Base-by-base conservation (phyloP, 371 early-diverging fungal species). In the Choanephora cucurbitarum region DNA sequence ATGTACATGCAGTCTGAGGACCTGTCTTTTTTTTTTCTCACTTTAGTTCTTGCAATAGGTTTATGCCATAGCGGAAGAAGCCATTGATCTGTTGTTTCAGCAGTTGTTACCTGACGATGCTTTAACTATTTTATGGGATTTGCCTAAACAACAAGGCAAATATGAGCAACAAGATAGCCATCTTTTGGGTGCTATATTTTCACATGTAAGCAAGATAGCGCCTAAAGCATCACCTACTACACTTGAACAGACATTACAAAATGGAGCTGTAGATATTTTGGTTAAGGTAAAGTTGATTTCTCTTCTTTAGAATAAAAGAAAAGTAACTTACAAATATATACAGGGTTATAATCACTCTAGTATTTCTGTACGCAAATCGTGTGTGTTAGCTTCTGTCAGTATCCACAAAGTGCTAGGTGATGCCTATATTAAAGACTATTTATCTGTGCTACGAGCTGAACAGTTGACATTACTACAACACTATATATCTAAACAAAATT, bases 351-450 rank as follows among this genome's bases (percentile, higher is more conserved):
- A 61, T 48, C 66, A 68, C 44, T 6, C 49, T 13, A 48, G 51
- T 40, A 18, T 58, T 8, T 45, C 52, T 6, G 60, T 72, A 5
- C 53, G 73, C 32, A 45, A 57, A 43, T 52, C 69, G 15, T 64
- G 73, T 42, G 63, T 72, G 2, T 47, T 66, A 21, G 61, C 73
- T 9, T 41, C 69, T 17, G 64, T 69, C 13, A 63, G 57, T 21
- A 60, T 72, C 10, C 50, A 65, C 42, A 33, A 55, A 19, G 42
- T 54, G 1, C 24, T 72, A 3, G 73, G 73, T 7, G 66, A 65
- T 41, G 42, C 42, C 0, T 62, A 59, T 42, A 32, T 68, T 2
- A 37, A 37, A 37, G 14, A 37, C 11, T 14, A 37, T 37, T 14
- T 37, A 9, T 37, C 37, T 37, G 37, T 37, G 10, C 11, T 37